Base-by-base conservation (phyloP, 1,284 basidiomycete genomes). In the Singerocomus rubriflavus region DNA sequence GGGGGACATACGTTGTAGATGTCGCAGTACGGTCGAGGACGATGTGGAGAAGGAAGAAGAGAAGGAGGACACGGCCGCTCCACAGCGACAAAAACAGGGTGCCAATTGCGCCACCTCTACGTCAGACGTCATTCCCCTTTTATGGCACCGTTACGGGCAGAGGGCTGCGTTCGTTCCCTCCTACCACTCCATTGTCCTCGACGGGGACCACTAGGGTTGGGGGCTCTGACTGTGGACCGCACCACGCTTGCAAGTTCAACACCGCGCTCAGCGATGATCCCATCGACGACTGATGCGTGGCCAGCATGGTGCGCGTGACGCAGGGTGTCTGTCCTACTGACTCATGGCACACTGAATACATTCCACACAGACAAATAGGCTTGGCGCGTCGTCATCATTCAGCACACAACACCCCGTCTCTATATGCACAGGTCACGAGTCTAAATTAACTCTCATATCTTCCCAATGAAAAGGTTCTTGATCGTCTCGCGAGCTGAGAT, bases 401-500 rank as follows among this genome's bases (percentile, higher is more conserved):
- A 21, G 16, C 14, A 36, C 12, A 1, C 6, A 41, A n/a, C 37
- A 35, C 38, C 49, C 37, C 42, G 49, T 57, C 36, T 40, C 38
- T n/a, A 53, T 38, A 29, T 30, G n/a, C 27, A 17, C 6, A n/a
- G 36, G 26, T 26, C 13, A 13, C 7, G 14, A 10, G 13, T 12
- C 12, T 25, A 26, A 42, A 21, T 42, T n/a, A 36, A 16, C 39
- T 38, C 41, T 60, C 81, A 97, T 54, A 97, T 88, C 72, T 97
- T 97, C 37, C 89, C 91, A 53, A 85, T 74, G n/a, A 93, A 70
- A 37, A 96, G 63, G 63, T 98, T 97, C 52, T 71, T 75, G 53
- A 88, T 71, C 70, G 91, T 96, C 74, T 96, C 92, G 49, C 91
- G 73, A 1, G 69, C 94, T 0, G 93, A 93, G 58, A 97, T 81